Conservation (phyloP, 495 filamentous ascomycete genomes). For the Aspergillus ostianus region DNA sequence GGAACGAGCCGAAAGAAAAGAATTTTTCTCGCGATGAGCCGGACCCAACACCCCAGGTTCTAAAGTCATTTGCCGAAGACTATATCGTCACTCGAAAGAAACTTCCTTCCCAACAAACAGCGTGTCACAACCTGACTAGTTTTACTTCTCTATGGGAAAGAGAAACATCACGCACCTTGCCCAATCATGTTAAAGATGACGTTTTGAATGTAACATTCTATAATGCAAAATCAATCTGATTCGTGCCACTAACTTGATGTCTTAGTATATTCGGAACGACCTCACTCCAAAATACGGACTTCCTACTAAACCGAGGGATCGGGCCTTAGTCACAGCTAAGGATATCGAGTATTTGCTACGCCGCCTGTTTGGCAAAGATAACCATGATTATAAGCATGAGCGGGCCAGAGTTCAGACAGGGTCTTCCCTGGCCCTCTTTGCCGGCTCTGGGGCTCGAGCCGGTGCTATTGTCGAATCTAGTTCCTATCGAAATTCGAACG, state of each 20-base stretch:
- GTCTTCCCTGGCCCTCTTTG: conserved; percentile 20
- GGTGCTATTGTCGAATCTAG: conserved; percentile 23
- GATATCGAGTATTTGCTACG: conserved; percentile 19
- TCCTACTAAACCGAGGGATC: conserved; percentile 10
- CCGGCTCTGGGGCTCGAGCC: conserved; percentile 15
- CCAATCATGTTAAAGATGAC: conserved; percentile 6
- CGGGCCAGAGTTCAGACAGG: conserved; percentile 18
- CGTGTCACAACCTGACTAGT: conserved; percentile 6
- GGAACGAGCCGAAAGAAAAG: conserved; percentile 6
- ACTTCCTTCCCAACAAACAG: conserved; percentile 6
- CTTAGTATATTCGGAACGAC: conserved; percentile 8
- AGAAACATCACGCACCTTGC: conserved; percentile 8
- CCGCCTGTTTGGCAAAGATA: conserved; percentile 16
- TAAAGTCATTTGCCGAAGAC: conserved; percentile 13
- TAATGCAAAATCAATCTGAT: neutral
- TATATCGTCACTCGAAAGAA: conserved; percentile 9
- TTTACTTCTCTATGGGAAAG: conserved; percentile 11
- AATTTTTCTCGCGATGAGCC: conserved; percentile 16
- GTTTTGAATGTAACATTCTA: conserved; percentile 5
- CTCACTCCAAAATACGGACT: conserved; percentile 12
- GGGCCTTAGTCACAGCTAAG: conserved; percentile 9
- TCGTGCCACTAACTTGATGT: neutral
- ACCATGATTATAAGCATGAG: conserved; percentile 22
- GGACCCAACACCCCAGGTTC: conserved; percentile 7
- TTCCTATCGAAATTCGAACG: conserved; percentile 19